Conservation (phyloP, 164 flowering plant genomes). For the Platanus orientalis region DNA sequence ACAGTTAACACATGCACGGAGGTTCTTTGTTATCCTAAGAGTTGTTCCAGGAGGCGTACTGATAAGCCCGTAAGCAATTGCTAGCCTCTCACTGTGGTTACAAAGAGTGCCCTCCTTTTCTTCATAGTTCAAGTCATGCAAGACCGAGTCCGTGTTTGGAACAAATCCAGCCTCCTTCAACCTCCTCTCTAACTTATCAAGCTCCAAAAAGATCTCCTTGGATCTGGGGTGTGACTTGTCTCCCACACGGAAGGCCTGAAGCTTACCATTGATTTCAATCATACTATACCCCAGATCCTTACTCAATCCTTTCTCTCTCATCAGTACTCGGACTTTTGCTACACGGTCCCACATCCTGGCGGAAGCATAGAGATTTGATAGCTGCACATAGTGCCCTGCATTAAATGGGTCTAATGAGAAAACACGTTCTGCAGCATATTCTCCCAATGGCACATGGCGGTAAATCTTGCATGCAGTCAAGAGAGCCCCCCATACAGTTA, state of each 20-base stretch:
- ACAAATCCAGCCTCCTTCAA: slow-evolving; percentile 27
- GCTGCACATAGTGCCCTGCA: slow-evolving; percentile 36
- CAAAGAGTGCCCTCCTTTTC: slow-evolving; percentile 31
- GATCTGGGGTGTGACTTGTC: slow-evolving; percentile 33
- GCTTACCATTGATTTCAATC: slow-evolving; percentile 31
- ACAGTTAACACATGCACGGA: slow-evolving; percentile 34
- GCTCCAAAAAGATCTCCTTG: slow-evolving; percentile 22
- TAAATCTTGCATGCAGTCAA: slow-evolving; percentile 26
- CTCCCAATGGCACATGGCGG: slow-evolving; percentile 24
- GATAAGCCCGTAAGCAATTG: slow-evolving; percentile 32
- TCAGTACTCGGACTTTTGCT: slow-evolving; percentile 21
- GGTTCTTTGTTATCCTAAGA: slow-evolving; percentile 30
- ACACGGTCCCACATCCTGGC: slow-evolving; percentile 27
- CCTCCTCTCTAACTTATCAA: slow-evolving; percentile 24
- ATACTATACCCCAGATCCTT: slow-evolving; percentile 29
- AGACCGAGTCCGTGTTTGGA: slow-evolving; percentile 24
- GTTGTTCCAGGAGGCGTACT: slow-evolving; percentile 28
- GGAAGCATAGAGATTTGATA: slow-evolving; percentile 36
- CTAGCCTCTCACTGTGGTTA: slow-evolving; percentile 32
- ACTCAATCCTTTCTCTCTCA: slow-evolving; percentile 27
- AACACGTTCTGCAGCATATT: slow-evolving; percentile 25
- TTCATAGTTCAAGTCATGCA: slow-evolving; percentile 28
- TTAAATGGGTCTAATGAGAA: slow-evolving; percentile 27
- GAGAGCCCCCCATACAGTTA: slow-evolving; percentile 33
- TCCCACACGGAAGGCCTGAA: slow-evolving; percentile 30